Evolutionary conservation across 345 rosid genomes (phyloP).

Genomic region (Pelargonium nanum): DNA sequence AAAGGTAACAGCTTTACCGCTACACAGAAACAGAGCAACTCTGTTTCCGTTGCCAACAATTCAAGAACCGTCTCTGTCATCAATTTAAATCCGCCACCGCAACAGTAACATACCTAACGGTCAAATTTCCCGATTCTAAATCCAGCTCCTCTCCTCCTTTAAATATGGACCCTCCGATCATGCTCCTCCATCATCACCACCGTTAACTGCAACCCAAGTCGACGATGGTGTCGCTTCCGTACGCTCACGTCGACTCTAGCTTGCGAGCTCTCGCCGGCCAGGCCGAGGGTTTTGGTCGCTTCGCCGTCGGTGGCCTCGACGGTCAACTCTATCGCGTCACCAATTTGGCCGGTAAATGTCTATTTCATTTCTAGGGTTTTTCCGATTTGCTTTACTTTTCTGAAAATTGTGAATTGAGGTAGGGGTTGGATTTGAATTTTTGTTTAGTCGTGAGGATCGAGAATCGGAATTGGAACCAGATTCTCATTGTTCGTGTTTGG

Average conservation of each 20-base stretch:
- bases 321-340: conserved; percentile 60
- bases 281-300: conserved; percentile 84
- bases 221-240: conserved; percentile 38
- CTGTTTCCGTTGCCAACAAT: neutral
- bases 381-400: too few relatives aligned
- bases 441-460: too few relatives aligned
- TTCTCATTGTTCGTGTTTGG: too few relatives aligned
- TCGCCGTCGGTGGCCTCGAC: conserved; percentile 71
- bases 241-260: conserved; percentile 52
- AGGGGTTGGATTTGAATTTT: too few relatives aligned
- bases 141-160: conserved; percentile 7
- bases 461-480: too few relatives aligned
- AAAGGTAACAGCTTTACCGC: too few relatives aligned
- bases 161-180: conserved; percentile 10
- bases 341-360: conserved; percentile 47
- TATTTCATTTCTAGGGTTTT: neutral
- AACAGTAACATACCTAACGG: conserved; percentile 16
- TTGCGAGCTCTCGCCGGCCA: conserved; percentile 73
- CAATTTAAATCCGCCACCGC: conserved; percentile 17
- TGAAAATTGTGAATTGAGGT: neutral
- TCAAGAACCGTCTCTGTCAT: neutral
- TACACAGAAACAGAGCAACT: too few relatives aligned
- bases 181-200: conserved; percentile 7
- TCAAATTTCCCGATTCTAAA: conserved; percentile 6
- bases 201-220: conserved; percentile 8